Base-by-base conservation (phyloP, 306 rosid genomes). In the Quercus agrifolia region DNA sequence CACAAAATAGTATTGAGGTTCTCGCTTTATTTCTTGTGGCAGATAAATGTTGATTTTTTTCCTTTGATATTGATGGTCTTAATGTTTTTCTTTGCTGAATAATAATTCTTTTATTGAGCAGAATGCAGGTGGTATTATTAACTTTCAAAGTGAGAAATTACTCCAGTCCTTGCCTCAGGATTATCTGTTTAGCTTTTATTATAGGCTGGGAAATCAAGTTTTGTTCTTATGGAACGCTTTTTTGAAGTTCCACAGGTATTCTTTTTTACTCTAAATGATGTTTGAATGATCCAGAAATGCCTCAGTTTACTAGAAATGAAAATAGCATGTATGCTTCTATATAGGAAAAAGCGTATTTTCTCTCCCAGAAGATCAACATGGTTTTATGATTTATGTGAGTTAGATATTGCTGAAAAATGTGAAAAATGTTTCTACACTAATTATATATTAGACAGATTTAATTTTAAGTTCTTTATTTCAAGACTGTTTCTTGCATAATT, bases 1-100 rank as follows among this genome's bases (percentile, higher is more conserved):
- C 87, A 84, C 92, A 85, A 75, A 90, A 85, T 88, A 85, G 84
- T 83, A 82, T 85, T 84, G 84, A 92, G 99, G 99, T 94, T 88
- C 85, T 78, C 81, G 72, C 80, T 81, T 75, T 72, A 75, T 80
- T 87, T 87, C 79, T 82, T 74, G 70, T 80, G 72, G 77, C 72
- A 46, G 33, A 69, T 28, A 52, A n/a, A 41, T 67, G 49, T 30
- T 49, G 74, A 69, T 64, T 74, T 6, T 27, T 1, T 31, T 46
- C 57, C 18, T 15, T 75, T 73, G 49, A 62, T 76, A 75, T 56
- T 51, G 51, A 35, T 23, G 61, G 55, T 74, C 44, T 81, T 61
- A 6, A 1, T 64, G 3, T 9, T 20, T 18, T 73, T 52, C 80
- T 79, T 77, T 74, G 51, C 79, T 85, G 2, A 76, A 57, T 51